Base-by-base conservation (phyloP, 2,329 filamentous ascomycete species). In the Colletotrichum liriopes region DNA sequence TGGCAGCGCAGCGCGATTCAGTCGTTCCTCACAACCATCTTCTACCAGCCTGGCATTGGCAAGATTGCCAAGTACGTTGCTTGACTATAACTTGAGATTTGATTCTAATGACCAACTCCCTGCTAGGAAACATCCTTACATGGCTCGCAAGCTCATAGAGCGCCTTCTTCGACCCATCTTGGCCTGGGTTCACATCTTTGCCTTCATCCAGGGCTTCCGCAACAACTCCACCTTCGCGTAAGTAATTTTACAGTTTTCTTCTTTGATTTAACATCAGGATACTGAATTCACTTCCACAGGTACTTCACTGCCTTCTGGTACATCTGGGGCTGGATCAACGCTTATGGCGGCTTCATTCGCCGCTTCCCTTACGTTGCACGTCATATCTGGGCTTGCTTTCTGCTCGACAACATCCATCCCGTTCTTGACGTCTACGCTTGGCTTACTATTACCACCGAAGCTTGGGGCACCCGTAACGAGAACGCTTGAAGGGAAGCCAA, bases 1-100 rank as follows among this genome's bases (percentile, higher is more conserved):
- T 80, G 78, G 79, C 69, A 74, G 35, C 71, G 77, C 12, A 76
- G 68, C 6, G 75, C 77, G 4, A 63, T 65, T 11, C 64, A 71
- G 66, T 67, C 51, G 16, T 55, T 68, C 26, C 45, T 65, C 8
- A 56, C 56, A 0, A 71, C 41, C 4, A 3, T 67, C 20, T n/a
- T 65, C 3, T 41, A 61, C 8, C 14, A 59, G 35, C 73, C 73
- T 9, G 73, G 73, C 3, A 37, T 73, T 26, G 37, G n/a, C 7
- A 43, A 35, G 39, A 49, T 74, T 14, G 32, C 32, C n/a, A 43
- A 61, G 70, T 72, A 45, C 18, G 59, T 60, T 4, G 0, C 23
- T 11, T 18, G 41, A 3, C 14, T 11, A 12, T 2, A 20, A 14
- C 0, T 1, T 3, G 4, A 14, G 3, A 6, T 14, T 4, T n/a